Evolutionary conservation across 225 moss, liverwort and hornwort species (phyloP), one percentile per base, ranked within the genome.

Genomic region (Marchantia polymorpha): DNA sequence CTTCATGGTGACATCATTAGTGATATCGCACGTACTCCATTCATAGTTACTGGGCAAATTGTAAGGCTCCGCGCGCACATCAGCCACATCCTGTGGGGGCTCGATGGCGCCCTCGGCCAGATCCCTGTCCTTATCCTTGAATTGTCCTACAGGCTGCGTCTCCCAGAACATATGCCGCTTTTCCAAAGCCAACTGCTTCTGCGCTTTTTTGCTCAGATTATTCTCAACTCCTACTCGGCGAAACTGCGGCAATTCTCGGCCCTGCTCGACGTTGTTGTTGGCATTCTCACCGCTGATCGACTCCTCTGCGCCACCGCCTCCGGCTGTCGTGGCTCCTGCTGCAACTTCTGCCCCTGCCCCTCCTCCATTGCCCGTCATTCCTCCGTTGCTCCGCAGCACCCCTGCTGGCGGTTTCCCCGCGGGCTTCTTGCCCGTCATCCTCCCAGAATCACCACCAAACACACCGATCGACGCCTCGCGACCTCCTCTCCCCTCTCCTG

Each of bases 11-110:
- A 69, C 77, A 52, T 88, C 92, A 78, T 88, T 82, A 14, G 81
- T 85, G 69, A 96, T 91, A 75, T 96, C 94, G 83, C 94, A 96
- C 0, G 94, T 96, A 90, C 92, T 92, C 94, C 96, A 96, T 72
- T 94, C 94, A 81, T 94, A 96, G 20, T 86, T 94, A 77, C 89
- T 93, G 65, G 96, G 96, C 73, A 96, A 79, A 78, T 94, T 96
- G 87, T 96, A 96, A 10, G 96, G 92, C 75, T 94, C 96, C 86
- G 88, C 88, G 16, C 92, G 88, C 64, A 96, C 96, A 73, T 89
- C 83, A 27, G 92, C 70, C 54, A 92, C 80, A 10, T 94, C 87
- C 65, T 92, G 84, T n/a, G 92, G 58, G 12, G 91, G 83, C 72
- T 93, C 94, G 77, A 96, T 96, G 22, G 94, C 83, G 8, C 96